Evolutionary conservation across 2,329 filamentous ascomycete species (phyloP), one percentile per base, ranked within the genome.

Genomic region (Fonsecaea nubica): DNA sequence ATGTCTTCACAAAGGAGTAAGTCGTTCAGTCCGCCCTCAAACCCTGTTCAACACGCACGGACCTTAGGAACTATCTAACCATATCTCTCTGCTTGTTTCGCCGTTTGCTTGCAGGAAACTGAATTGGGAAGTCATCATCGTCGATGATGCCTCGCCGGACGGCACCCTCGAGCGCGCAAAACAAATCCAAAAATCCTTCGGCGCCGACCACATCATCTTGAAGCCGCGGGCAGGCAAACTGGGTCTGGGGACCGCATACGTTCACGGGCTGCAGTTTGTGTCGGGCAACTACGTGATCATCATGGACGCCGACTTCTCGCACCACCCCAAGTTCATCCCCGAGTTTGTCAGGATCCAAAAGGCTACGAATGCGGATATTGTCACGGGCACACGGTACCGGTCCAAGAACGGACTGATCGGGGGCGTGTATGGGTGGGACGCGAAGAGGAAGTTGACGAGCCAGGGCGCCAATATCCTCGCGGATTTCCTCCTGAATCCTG

Each of bases 261-360:
- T 97, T 45, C 93, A 97, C 80, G 94, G 94, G 60, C 86, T 99
- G 67, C 88, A 97, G 79, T 98, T 91, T 77, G 90, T 86, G 30
- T 93, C 89, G 25, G 95, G 95, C 75, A 97, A 96, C 86, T 98
- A 89, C 77, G 92, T 99, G 77, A 92, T 99, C 84, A 99, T 99
- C 86, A 99, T 99, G 95, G 95, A 99, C 84, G 95, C 96, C 81
- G 95, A 99, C 82, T 99, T 99, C 86, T 92, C 89, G 74, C 95
- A 99, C 83, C 95, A 99, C 85, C 95, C 95, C 77, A 99, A 98
- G 83, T 99, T 98, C 87, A 97, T 99, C 80, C 89, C 93, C 62
- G 85, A 90, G 77, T 98, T 99, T 92, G 92, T 99, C 75, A 86
- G 86, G 66, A 86, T 89, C 72, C 95, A 98, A 80, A 86, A 88